Base-by-base conservation (phyloP, 345 rosid species). In the Camelina neglecta region DNA sequence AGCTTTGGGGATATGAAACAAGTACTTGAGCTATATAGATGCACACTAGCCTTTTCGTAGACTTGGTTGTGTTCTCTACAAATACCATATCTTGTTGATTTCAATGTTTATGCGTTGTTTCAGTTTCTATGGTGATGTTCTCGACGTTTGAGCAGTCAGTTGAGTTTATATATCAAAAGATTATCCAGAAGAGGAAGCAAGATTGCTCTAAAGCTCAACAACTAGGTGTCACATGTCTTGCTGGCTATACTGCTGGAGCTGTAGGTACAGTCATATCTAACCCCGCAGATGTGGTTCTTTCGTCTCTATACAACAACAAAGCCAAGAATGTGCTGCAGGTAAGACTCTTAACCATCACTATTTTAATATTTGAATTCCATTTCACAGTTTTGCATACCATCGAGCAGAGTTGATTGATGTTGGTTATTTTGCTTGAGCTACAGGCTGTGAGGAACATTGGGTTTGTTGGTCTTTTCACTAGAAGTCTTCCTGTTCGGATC, bases 201-300 rank as follows among this genome's bases (percentile, higher is more conserved):
- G 89, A 90, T 59, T 85, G 96, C 69, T 85, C 90, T 31, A 86
- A 64, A 67, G 67, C 76, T 78, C 88, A 84, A 83, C 89, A 88
- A 74, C 90, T 90, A 0, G 92, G 90, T 63, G 90, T 90, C 48
- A 85, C 96, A 45, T 88, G 90, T 85, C 71, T 88, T 70, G 91
- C 96, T 73, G 96, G 92, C 39, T 90, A 90, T 51, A 74, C 85
- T 20, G 92, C 96, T 82, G 92, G 92, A 72, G 82, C 96, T 7
- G 83, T 88, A 75, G 89, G 89, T 61, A 81, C 87, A 63, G 10
- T 89, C 18, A 39, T 86, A 54, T 83, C 92, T 71, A 84, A 86
- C 69, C 90, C 90, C 6, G 89, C 92, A 29, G 88, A 86, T 82
- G 87, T 86, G 53, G 83, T 88, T 74, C 75, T 88, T 63, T 66